phyloP scores from a whole-genome alignment of 257 asterid genomes.

The Coffea eugenioides region DNA sequence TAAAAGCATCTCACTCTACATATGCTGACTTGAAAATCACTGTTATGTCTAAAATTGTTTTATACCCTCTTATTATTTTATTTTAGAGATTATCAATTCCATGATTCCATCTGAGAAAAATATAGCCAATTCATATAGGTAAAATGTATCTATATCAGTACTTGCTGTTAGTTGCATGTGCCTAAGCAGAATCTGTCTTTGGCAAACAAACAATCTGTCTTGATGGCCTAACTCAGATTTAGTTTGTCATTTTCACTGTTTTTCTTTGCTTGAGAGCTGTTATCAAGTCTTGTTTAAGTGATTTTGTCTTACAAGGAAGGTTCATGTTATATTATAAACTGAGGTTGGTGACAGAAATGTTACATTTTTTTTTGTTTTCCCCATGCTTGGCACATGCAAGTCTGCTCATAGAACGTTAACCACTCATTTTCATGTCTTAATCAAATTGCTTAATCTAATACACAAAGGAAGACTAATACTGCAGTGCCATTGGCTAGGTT shows the following conservation, averaged over 20 bases:
- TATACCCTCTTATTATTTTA: too few relatives aligned
- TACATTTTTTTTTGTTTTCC: constrained; percentile 33
- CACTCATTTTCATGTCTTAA: constrained; percentile 2
- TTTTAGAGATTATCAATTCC: too few relatives aligned
- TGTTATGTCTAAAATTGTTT: too few relatives aligned
- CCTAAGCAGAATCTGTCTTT: not conserved
- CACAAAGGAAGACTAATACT: not conserved
- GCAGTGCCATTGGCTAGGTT: not conserved
- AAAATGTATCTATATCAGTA: not conserved
- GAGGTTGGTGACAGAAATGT: constrained; percentile 1
- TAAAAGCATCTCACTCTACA: too few relatives aligned
- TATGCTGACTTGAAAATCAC: too few relatives aligned
- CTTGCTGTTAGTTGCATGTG: not conserved
- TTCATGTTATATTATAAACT: constrained; percentile 32
- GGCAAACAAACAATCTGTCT: constrained; percentile 2
- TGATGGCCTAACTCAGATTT: constrained; percentile 6
- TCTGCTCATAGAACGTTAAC: not conserved
- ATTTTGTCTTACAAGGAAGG: constrained; percentile 10
- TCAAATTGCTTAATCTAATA: not conserved
- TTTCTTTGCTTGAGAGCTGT: not conserved
- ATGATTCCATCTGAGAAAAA: not conserved
- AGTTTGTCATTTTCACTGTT: not conserved
- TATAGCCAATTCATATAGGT: not conserved
- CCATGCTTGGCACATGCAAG: constrained; percentile 52
- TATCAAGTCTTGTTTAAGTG: not conserved